phyloP scores from a whole-genome alignment of 345 rosid genomes.

The Hibiscus trionum region DNA sequence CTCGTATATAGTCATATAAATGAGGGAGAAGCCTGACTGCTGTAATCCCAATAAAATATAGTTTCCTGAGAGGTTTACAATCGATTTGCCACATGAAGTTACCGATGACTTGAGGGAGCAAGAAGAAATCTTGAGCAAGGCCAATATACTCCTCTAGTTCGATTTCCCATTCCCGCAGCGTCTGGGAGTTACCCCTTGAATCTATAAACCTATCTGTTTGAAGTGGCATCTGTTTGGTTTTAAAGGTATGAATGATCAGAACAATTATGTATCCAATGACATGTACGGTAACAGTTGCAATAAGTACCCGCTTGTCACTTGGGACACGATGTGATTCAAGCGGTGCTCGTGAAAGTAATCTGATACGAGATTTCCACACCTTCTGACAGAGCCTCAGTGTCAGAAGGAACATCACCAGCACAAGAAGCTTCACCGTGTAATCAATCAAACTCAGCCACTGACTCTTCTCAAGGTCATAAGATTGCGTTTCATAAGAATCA shows the following conservation, averaged over 20 bases:
- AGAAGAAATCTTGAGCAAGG: conserved; percentile 78
- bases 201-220: conserved; percentile 20
- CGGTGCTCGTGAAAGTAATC: conserved; percentile 41
- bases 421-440: conserved; percentile 70
- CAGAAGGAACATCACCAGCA: conserved; percentile 55
- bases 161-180: conserved; percentile 42
- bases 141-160: conserved; percentile 79
- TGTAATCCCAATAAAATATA: conserved; percentile 63
- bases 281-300: conserved; percentile 39
- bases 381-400: conserved; percentile 76
- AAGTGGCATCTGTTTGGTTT: conserved; percentile 23
- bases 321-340: conserved; percentile 55
- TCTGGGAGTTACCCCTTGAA: conserved; percentile 23
- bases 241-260: conserved; percentile 39
- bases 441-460: conserved; percentile 66
- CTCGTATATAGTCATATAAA: conserved; percentile 48
- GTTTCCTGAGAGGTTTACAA: conserved; percentile 49
- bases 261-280: conserved; percentile 46
- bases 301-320: conserved; percentile 51
- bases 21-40: conserved; percentile 72
- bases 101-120: conserved; percentile 82
- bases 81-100: conserved; percentile 68
- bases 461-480: conserved; percentile 49
- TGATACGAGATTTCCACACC: conserved; percentile 73
- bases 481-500: conserved; percentile 35